Conservation (phyloP, 2,329 filamentous ascomycete species). For the Lasiodiplodia sp. region DNA sequence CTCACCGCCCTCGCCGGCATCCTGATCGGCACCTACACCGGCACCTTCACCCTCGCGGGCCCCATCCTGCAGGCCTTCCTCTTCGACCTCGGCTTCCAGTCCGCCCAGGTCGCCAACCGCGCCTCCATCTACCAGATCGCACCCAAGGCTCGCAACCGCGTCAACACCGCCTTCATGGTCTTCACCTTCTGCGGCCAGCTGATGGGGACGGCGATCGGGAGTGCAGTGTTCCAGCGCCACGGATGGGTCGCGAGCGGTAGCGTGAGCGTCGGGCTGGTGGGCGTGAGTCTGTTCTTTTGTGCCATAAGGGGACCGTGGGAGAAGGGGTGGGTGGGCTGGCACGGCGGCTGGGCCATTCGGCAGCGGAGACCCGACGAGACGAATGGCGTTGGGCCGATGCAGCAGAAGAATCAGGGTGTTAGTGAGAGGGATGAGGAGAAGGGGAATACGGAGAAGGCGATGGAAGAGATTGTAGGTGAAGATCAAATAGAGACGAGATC, state of each 20-base stretch:
- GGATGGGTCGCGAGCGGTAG: slow-evolving; percentile 53
- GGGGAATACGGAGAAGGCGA: slow-evolving; percentile 36
- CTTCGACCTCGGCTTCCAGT: slow-evolving; percentile 76
- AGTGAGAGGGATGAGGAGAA: slow-evolving; percentile 30
- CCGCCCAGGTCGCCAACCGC: slow-evolving; percentile 76
- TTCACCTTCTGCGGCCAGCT: slow-evolving; percentile 77
- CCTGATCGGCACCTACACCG: slow-evolving; percentile 72
- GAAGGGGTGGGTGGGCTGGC: slow-evolving; percentile 66
- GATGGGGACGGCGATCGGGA: slow-evolving; percentile 65
- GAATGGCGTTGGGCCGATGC: slow-evolving; percentile 26
- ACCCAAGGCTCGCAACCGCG: slow-evolving; percentile 73
- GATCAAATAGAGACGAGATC: slow-evolving; percentile 23
- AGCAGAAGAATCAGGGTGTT: slow-evolving; percentile 20
- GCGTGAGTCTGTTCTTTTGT: slow-evolving; percentile 56
- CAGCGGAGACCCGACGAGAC: slow-evolving; percentile 51
- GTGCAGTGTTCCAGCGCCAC: slow-evolving; percentile 40
- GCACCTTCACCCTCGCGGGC: slow-evolving; percentile 70
- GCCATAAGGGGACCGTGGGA: slow-evolving; percentile 63
- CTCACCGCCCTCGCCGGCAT: slow-evolving; percentile 67
- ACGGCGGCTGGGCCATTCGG: slow-evolving; percentile 61
- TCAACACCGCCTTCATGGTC: slow-evolving; percentile 86
- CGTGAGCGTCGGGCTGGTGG: slow-evolving; percentile 63
- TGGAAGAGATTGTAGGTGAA: slow-evolving; percentile 35
- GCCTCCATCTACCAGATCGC: slow-evolving; percentile 70
- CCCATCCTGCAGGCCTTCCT: slow-evolving; percentile 75